Base-by-base conservation (phyloP, 1,284 basidiomycete genomes). In the Somion occarium region DNA sequence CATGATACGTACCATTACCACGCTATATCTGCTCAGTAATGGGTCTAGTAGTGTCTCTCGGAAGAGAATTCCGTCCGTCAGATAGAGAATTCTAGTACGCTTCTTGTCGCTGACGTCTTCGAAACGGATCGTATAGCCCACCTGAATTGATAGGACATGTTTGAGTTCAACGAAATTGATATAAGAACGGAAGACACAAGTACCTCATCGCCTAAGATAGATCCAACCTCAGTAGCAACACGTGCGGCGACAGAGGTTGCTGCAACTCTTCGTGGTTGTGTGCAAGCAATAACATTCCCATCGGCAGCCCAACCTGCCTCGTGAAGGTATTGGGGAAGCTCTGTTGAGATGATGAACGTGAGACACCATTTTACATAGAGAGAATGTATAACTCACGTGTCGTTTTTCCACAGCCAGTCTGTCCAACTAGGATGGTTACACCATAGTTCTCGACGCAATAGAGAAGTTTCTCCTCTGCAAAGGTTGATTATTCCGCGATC, bases 51-150 rank as follows among this genome's bases (percentile, higher is more conserved):
- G 80, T 34, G 92, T 88, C 72, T 99, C 97, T 53, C 96, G 85
- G 62, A 99, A 93, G 23, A 99, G 81, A 82, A 98, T 95, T 39
- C 97, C 96, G 66, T 99, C 97, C 24, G 97, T 99, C 81, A 98
- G 82, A 70, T 98, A 99, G 52, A 94, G 83, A 64, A 99, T 91
- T n/a, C 91, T 78, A 0, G 96, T 99, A 46, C 81, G 74, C 49
- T 85, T 75, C 64, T 85, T 85, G 65, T 79, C 81, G 61, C 88
- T 90, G 42, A 94, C 81, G 63, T 99, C 95, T 68, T 99, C 97
- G 59, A 99, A 99, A 11, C 97, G 87, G 58, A 99, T 98, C 2
- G 93, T 92, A 67, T 99, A 99, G 5, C 97, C 96, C 55, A 98
- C 94, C 90, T 93, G 50, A n/a, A n/a, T n/a, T n/a, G n/a, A n/a